phyloP scores from a whole-genome alignment of 176 grass and related monocot genomes.

The Aegilops bicornis region DNA sequence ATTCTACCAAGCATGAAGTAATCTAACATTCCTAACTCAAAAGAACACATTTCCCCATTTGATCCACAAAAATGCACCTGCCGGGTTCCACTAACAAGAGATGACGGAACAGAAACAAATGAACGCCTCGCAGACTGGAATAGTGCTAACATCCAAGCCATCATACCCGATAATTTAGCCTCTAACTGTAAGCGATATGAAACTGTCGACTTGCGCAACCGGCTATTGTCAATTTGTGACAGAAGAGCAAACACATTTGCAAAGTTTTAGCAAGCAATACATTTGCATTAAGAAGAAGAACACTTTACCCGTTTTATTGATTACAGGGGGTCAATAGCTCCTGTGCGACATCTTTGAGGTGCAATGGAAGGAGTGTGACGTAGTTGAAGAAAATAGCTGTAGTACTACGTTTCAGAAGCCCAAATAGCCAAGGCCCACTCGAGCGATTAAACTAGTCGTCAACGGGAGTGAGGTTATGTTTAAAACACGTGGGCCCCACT shows the following conservation, averaged over 20 bases:
- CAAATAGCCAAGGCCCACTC: too few relatives aligned
- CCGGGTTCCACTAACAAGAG: too few relatives aligned
- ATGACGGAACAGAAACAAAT: neutral
- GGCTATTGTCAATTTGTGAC: neutral
- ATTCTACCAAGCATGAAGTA: neutral
- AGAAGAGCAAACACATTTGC: neutral
- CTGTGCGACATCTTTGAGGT: too few relatives aligned
- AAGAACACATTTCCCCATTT: neutral
- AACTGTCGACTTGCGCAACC: neutral
- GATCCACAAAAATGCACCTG: too few relatives aligned
- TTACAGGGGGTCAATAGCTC: neutral
- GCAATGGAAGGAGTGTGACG: too few relatives aligned
- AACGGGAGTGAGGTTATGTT: too few relatives aligned
- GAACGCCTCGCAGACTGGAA: neutral
- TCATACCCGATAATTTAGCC: neutral
- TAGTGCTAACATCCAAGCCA: neutral
- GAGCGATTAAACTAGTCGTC: too few relatives aligned
- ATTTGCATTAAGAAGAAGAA: neutral
- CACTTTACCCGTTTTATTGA: neutral
- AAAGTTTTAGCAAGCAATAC: neutral
- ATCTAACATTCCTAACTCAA: neutral
- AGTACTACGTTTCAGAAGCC: too few relatives aligned
- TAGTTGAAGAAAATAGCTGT: too few relatives aligned
- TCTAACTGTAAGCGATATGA: neutral
- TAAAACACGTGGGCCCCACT: too few relatives aligned